Evolutionary conservation across 139 green algal genomes (phyloP).

Genomic region (Auxenochlorella pyrenoidosa): DNA sequence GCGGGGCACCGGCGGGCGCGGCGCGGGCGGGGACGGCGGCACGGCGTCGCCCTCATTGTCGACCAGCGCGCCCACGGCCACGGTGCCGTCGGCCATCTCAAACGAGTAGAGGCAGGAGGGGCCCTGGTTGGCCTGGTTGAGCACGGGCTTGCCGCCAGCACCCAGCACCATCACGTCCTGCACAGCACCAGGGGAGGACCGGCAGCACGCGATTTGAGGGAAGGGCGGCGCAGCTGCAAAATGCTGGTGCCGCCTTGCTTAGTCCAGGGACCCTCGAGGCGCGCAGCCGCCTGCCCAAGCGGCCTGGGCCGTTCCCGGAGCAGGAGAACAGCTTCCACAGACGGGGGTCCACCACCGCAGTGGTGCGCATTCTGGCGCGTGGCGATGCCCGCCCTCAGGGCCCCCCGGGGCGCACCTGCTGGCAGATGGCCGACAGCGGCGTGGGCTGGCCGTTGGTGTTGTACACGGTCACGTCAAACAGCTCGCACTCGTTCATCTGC

Average conservation of each 20-base stretch:
- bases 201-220: no score
- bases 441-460: neutral
- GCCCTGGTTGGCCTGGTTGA: conserved; percentile 11
- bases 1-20: neutral
- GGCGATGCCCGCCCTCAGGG: no score
- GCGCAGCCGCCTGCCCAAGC: no score
- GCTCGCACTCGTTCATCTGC: neutral
- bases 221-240: no score
- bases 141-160: neutral
- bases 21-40: neutral
- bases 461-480: neutral
- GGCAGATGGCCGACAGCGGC: conserved; percentile 1
- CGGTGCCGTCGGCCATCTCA: conserved; percentile 20
- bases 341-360: no score
- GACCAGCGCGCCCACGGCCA: neutral
- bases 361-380: no score
- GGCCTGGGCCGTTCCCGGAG: no score
- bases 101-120: conserved; percentile 25
- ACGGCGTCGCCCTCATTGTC: neutral
- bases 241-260: no score
- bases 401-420: neutral
- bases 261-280: no score
- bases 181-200: neutral
- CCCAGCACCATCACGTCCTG: conserved; percentile 2
- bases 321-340: no score